phyloP scores from a whole-genome alignment of 805 yeast genomes.

The Nakazawaea pomicola region DNA sequence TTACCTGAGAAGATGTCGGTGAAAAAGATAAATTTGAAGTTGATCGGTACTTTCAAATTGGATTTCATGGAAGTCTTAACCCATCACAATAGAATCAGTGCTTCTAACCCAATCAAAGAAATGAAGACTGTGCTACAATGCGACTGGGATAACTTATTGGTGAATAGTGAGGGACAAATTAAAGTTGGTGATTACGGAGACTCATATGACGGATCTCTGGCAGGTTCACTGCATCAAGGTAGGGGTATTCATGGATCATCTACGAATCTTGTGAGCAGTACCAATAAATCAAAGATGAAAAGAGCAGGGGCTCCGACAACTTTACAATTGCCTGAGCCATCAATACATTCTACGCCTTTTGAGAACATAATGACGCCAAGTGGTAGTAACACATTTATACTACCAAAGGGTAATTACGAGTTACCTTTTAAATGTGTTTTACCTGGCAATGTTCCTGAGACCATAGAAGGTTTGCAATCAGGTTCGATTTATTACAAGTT shows the following conservation, averaged over 20 bases:
- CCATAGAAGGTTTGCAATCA: slow-evolving; percentile 43
- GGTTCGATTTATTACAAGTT: slow-evolving; percentile 40
- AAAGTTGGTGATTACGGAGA: slow-evolving; percentile 39
- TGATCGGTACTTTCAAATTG: slow-evolving; percentile 38
- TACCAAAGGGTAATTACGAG: slow-evolving; percentile 49
- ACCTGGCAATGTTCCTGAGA: slow-evolving; percentile 44
- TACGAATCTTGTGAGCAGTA: background rate
- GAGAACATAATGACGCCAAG: slow-evolving; percentile 20
- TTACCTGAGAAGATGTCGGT: slow-evolving; percentile 38
- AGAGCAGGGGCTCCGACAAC: slow-evolving; percentile 13
- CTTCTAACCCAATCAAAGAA: slow-evolving; percentile 31
- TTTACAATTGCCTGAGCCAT: slow-evolving; percentile 11
- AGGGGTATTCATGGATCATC: slow-evolving; percentile 1
- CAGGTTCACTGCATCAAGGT: no score
- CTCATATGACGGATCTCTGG: background rate
- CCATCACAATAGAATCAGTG: slow-evolving; percentile 22
- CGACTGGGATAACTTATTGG: slow-evolving; percentile 44
- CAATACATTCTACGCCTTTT: slow-evolving; percentile 25
- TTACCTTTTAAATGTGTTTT: slow-evolving; percentile 40
- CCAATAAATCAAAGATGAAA: slow-evolving; percentile 7
- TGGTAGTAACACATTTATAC: slow-evolving; percentile 29
- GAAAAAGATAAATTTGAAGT: slow-evolving; percentile 30
- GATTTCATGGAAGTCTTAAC: slow-evolving; percentile 33
- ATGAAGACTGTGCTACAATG: slow-evolving; percentile 35
- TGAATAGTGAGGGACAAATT: slow-evolving; percentile 32